Evolutionary conservation across 495 filamentous ascomycete species (phyloP), one percentile per base, ranked within the genome.

Genomic region (Cercophora newfieldiana): DNA sequence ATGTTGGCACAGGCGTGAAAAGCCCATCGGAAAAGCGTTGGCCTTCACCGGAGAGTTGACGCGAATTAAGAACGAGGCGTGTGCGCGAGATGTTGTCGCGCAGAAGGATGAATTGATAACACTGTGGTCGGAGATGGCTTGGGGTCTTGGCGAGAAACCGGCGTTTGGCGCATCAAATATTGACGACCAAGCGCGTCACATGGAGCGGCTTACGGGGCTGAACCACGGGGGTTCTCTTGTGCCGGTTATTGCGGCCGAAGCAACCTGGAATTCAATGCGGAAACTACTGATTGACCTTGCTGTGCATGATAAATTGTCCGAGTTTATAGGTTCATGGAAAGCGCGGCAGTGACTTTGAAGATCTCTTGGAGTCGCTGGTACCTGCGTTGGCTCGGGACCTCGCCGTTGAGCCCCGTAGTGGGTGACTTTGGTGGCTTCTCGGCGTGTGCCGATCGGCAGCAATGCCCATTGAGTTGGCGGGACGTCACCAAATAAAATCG

Each of bases 301-400:
- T 28, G 29, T 63, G 61, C 61, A 56, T 62, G 50, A 44, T 63
- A 63, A 19, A 63, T 26, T 63, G 61, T 63, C 10, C 61, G 51
- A 55, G n/a, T 63, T 63, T 63, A 63, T 50, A 19, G 61, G 61
- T 63, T 63, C 61, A 63, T 63, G 61, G 61, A 24, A 22, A 55
- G 21, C 49, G 61, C 30, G 61, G 28, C 16, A 49, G 49, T 7
- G n/a, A n/a, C n/a, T n/a, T n/a, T n/a, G n/a, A n/a, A 8, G 61
- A 63, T 63, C 61, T 37, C 29, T 30, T 33, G 61, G 29, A 55
- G 24, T 29, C 16, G 47, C 2, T 31, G 48, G 59, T 50, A 62
- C 59, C 47, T 62, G 59, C 48, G 29, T 44, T 19, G 18, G 10
- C 48, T 16, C n/a, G 2, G 6, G 5, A 53, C 19, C 21, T 6